phyloP scores from a whole-genome alignment of 495 filamentous ascomycete genomes.

The Annulohypoxylon stygium region DNA sequence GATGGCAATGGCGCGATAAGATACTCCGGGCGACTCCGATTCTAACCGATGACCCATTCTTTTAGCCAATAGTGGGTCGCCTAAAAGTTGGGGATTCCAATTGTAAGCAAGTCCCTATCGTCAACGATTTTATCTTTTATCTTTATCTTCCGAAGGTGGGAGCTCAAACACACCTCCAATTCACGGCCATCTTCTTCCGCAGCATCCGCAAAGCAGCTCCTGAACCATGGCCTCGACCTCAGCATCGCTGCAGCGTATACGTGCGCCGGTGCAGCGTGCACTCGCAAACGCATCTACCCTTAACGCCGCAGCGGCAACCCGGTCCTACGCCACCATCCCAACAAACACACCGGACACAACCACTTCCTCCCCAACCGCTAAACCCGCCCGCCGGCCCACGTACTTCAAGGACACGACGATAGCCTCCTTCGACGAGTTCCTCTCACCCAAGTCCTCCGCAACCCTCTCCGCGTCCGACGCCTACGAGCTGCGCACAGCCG shows the following conservation, averaged over 20 bases:
- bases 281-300: slow-evolving; percentile 35
- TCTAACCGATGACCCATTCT: slow-evolving; percentile 24
- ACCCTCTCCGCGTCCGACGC: slow-evolving; percentile 67
- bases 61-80: slow-evolving; percentile 36
- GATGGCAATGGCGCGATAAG: background rate
- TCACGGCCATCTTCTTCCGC: background rate
- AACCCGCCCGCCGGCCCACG: slow-evolving; percentile 64
- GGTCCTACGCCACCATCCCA: slow-evolving; percentile 52
- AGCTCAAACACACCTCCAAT: slow-evolving; percentile 5
- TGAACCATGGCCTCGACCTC: slow-evolving; percentile 45
- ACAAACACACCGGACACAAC: slow-evolving; percentile 32
- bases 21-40: slow-evolving; percentile 27
- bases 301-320: slow-evolving; percentile 9
- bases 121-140: slow-evolving; percentile 12
- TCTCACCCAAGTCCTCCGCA: slow-evolving; percentile 59
- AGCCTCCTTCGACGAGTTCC: slow-evolving; percentile 88
- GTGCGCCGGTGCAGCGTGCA: slow-evolving; percentile 45
- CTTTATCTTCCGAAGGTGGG: slow-evolving; percentile 14
- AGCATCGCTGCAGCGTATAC: slow-evolving; percentile 37
- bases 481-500: slow-evolving; percentile 78
- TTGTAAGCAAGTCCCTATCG: slow-evolving; percentile 39
- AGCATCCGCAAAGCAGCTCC: background rate
- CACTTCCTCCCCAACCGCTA: slow-evolving; percentile 26
- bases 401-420: slow-evolving; percentile 88
- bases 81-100: slow-evolving; percentile 35